Conservation (phyloP, 2,329 filamentous ascomycete species). For the Chaetomium globosum region DNA sequence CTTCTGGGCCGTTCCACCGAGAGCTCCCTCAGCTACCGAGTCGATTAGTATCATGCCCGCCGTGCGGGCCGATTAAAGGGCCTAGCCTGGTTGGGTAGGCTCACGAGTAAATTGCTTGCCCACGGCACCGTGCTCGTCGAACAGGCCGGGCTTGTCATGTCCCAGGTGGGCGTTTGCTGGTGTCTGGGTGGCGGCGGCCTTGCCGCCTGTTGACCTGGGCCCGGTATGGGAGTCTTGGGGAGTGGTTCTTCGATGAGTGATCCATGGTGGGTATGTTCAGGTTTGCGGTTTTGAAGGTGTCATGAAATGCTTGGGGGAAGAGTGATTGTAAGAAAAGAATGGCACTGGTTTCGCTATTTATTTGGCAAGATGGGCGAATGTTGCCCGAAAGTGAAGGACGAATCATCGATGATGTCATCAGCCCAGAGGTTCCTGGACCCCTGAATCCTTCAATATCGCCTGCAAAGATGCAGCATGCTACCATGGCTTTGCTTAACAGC, state of each 20-base stretch:
- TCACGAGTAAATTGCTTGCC: slow-evolving; percentile 60
- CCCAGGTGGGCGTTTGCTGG: slow-evolving; percentile 37
- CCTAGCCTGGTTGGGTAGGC: slow-evolving; percentile 13
- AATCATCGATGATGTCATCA: slow-evolving; percentile 9
- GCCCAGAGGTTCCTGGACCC: background rate
- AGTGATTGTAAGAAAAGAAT: background rate
- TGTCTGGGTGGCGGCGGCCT: slow-evolving; percentile 29
- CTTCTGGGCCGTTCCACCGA: slow-evolving; percentile 55
- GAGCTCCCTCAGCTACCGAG: slow-evolving; percentile 47
- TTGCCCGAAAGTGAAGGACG: background rate
- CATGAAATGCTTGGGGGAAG: background rate
- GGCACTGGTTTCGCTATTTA: background rate
- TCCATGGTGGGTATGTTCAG: slow-evolving; percentile 16
- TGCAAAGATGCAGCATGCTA: too few species aligned
- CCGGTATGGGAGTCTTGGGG: slow-evolving; percentile 30
- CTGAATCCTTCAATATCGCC: background rate
- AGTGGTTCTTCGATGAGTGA: slow-evolving; percentile 13
- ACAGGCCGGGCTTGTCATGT: slow-evolving; percentile 43
- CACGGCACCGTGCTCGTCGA: slow-evolving; percentile 55
- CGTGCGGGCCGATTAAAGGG: background rate
- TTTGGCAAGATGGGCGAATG: background rate
- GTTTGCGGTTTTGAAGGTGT: background rate
- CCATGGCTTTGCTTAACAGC: too few species aligned
- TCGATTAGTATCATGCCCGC: background rate
- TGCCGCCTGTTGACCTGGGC: slow-evolving; percentile 32